Conservation (phyloP, 768 basidiomycete genomes). For the Piloderma croceum region DNA sequence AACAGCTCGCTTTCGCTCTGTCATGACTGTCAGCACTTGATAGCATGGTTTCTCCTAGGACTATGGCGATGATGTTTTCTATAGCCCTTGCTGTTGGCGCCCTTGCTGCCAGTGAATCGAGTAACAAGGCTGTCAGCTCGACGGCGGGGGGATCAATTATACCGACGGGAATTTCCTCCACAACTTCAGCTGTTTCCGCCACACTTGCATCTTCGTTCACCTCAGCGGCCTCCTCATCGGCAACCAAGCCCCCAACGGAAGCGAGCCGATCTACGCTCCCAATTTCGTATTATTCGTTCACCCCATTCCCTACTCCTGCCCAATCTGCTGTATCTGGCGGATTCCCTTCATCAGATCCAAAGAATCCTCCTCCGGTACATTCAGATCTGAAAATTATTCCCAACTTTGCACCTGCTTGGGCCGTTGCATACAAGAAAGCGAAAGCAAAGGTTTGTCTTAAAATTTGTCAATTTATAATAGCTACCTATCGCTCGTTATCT, state of each 20-base stretch:
- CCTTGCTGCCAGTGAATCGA: no score
- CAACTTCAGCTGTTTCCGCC: no score
- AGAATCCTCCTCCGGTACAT: constrained; percentile 47
- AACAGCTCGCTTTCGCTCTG: no score
- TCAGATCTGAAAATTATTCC: constrained; percentile 33
- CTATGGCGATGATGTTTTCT: no score
- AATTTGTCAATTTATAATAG: constrained; percentile 2
- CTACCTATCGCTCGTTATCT: no score
- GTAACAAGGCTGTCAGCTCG: no score
- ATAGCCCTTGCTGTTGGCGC: no score
- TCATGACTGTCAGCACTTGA: no score
- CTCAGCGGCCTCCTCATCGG: background rate
- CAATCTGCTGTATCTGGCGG: constrained; percentile 46
- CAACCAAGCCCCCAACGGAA: background rate
- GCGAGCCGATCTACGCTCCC: constrained; percentile 24
- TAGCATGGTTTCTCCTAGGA: no score
- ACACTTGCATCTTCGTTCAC: background rate
- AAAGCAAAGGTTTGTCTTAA: constrained; percentile 40
- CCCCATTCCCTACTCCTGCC: constrained; percentile 58
- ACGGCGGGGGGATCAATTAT: no score
- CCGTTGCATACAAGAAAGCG: constrained; percentile 54
- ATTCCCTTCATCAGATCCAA: constrained; percentile 52
- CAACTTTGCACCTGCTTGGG: constrained; percentile 51
- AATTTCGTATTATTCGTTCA: constrained; percentile 41
- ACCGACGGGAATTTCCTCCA: no score